Conservation (phyloP, 192 early-diverging fungal species). For the Backusella mclennaniae region DNA sequence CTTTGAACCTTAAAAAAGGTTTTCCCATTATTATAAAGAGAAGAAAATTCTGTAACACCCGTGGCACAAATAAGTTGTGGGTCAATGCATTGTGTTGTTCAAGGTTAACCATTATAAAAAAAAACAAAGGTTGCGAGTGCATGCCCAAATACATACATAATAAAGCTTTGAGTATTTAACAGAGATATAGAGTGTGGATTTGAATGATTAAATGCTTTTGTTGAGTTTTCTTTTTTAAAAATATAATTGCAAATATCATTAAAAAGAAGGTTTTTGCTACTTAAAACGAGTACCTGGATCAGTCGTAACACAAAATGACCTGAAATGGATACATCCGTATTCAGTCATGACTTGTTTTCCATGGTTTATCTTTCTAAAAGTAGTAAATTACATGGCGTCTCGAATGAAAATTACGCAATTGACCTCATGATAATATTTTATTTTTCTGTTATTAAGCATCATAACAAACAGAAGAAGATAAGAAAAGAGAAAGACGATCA, state of each 20-base stretch:
- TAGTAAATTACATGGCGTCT: background rate
- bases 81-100: background rate
- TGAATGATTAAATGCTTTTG: background rate
- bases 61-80: background rate
- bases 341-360: background rate
- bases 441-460: background rate
- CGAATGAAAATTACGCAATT: background rate
- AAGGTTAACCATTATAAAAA: background rate
- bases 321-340: background rate
- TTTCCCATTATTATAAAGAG: background rate
- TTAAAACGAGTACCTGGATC: background rate
- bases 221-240: background rate
- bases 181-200: background rate
- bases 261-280: background rate
- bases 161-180: background rate
- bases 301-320: background rate
- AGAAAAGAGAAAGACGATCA: background rate
- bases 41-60: background rate
- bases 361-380: conserved; percentile 1
- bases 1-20: background rate
- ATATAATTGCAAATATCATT: too few species aligned
- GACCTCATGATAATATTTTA: background rate
- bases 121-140: background rate
- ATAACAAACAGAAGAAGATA: background rate
- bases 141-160: background rate